Evolutionary conservation across 768 basidiomycete species (phyloP), one percentile per base, ranked within the genome.

Genomic region (Hortiboletus campestris): DNA sequence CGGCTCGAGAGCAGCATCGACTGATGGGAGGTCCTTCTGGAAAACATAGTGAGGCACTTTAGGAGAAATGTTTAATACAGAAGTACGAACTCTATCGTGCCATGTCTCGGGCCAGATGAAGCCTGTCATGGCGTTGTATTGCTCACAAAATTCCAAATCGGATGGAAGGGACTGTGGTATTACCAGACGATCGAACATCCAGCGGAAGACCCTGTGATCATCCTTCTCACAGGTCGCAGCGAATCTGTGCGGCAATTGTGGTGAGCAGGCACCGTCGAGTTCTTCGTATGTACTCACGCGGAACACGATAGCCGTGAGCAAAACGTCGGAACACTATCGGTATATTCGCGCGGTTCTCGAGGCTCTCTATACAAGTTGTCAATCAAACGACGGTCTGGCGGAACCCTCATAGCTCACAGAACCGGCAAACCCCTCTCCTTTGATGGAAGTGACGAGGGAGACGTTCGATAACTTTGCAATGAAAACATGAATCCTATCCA

Each of bases 131-230:
- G 17, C 9, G 1, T 4, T 11, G 38, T 55, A 58, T 8, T 50
- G 44, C 32, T 56, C 44, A 8, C 39, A 28, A 20, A 58, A 58
- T 1, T 41, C 32, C 6, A n/a, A n/a, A 50, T 56, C 53, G 3
- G 39, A 46, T 36, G 53, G 29, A 9, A 57, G 25, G 2, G 40
- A 46, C 34, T 50, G 57, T 9, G 57, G 57, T 16, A 46, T 36
- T 10, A 58, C 52, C 11, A 31, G 47, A 20, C 56, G 56, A 40
- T 58, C 56, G 2, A 58, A 58, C 56, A 58, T 58, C 56, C 56
- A 58, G 3, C 43, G 47, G 47, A 55, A 58, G 20, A 58, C 19
- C 10, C 53, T 16, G 19, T 40, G 2, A 12, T 57, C 51, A 7
- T 43, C 17, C 9, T 45, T 22, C 42, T 55, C 47, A 1, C 20